These are phyloP conservation scores for Ceriops decandra DNA, from an alignment of 345 rosid species.

Conservation along the genomic window DNA sequence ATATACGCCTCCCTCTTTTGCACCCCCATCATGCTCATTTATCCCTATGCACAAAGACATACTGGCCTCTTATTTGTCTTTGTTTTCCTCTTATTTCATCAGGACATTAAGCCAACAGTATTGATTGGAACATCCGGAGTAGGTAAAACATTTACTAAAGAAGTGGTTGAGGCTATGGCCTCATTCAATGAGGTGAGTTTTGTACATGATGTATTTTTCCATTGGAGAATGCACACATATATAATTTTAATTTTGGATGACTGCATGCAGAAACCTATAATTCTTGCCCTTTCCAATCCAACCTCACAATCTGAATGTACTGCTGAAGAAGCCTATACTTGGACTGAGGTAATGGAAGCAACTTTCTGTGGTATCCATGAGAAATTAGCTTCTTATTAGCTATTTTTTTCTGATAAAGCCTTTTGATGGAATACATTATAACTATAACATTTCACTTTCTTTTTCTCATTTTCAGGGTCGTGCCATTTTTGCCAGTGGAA, in stretches of 20 bases:
- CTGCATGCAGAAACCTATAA: conserved; percentile 70
- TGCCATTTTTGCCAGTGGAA: conserved; percentile 90
- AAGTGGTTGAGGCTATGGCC: conserved; percentile 86
- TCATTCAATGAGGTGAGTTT: conserved; percentile 64
- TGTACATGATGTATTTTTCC: not conserved
- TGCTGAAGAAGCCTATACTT: conserved; percentile 85
- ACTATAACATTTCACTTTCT: not conserved
- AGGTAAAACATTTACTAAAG: conserved; percentile 82
- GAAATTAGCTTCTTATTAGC: not conserved
- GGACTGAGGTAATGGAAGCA: conserved; percentile 69
- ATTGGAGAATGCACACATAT: conserved; percentile 5
- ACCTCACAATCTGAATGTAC: conserved; percentile 98
- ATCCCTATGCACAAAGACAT: not conserved
- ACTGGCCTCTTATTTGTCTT: conserved; percentile 9
- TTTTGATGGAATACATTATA: not conserved
- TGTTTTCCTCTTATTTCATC: conserved; percentile 15
- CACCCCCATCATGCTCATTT: not conserved
- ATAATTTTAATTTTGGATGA: conserved; percentile 2
- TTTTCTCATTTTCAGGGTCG: conserved; percentile 55
- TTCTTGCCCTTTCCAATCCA: conserved; percentile 91
- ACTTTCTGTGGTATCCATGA: not conserved
- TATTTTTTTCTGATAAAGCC: not conserved
- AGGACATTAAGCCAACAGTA: conserved; percentile 89
- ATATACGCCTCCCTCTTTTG: not conserved
- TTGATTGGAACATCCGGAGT: conserved; percentile 94